These are phyloP conservation scores for Geotrichum fermentans DNA, from an alignment of 1,139 yeast species.

Conservation along the genomic window DNA sequence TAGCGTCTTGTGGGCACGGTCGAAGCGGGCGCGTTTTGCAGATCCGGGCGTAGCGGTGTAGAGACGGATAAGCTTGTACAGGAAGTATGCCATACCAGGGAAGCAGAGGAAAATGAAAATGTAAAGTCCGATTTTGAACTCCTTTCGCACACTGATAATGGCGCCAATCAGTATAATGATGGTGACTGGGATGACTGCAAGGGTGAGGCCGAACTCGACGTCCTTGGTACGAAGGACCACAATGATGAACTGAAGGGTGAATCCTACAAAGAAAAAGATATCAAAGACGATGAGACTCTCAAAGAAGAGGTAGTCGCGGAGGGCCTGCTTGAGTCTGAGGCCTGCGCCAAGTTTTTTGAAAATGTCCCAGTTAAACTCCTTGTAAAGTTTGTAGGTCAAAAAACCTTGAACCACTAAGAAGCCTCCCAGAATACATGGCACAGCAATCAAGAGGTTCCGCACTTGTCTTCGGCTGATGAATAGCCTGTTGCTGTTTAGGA, in stretches of 20 bases:
- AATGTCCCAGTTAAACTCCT: slow-evolving; percentile 48
- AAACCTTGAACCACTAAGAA: slow-evolving; percentile 40
- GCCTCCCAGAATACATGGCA: slow-evolving; percentile 44
- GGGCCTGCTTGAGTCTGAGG: slow-evolving; percentile 41
- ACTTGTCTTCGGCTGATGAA: slow-evolving; percentile 25
- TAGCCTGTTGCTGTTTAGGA: slow-evolving; percentile 14
- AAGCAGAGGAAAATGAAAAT: slow-evolving; percentile 39
- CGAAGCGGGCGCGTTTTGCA: slow-evolving; percentile 36
- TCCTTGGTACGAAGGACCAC: slow-evolving; percentile 45
- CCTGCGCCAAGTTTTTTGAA: slow-evolving; percentile 53
- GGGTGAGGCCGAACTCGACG: slow-evolving; percentile 48
- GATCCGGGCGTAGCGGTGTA: slow-evolving; percentile 43
- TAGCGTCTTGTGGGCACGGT: slow-evolving; percentile 48
- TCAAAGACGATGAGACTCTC: slow-evolving; percentile 44
- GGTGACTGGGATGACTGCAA: slow-evolving; percentile 49
- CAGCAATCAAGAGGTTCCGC: slow-evolving; percentile 42
- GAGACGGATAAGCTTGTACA: slow-evolving; percentile 49
- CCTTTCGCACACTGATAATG: slow-evolving; percentile 43
- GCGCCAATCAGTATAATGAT: slow-evolving; percentile 41
- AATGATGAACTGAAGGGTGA: slow-evolving; percentile 51
- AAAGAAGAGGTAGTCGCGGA: slow-evolving; percentile 41
- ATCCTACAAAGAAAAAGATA: slow-evolving; percentile 50
- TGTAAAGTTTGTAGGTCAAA: slow-evolving; percentile 40
- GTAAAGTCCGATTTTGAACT: slow-evolving; percentile 36
- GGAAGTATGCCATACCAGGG: slow-evolving; percentile 48